Percentiles rank a stretch among this genome's conserved stretches.
These are phyloP conservation scores for Scolecobasidium constrictum DNA, from an alignment of 2,329 filamentous ascomycete species.

Conservation along the genomic window DNA sequence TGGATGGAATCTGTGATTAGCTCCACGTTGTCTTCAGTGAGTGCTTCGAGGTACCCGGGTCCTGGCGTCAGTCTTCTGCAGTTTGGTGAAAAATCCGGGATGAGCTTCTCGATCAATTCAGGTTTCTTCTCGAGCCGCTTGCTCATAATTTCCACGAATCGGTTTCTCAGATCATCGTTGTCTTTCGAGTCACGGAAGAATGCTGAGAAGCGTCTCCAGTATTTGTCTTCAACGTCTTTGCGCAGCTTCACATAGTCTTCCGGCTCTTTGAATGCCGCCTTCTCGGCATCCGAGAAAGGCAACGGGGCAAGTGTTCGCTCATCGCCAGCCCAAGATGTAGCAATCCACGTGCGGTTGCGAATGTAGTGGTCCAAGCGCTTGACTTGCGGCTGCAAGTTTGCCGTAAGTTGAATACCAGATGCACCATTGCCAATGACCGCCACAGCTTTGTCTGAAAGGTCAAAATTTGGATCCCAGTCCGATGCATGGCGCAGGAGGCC, in stretches of 20 bases:
- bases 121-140: constrained; percentile 25
- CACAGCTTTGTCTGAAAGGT: constrained; percentile 36
- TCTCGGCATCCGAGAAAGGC: constrained; percentile 41
- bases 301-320: constrained; percentile 47
- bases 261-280: constrained; percentile 48
- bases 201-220: constrained; percentile 42
- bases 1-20: constrained; percentile 25
- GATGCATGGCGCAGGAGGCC: constrained; percentile 50
- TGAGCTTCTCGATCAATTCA: constrained; percentile 29
- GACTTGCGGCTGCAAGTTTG: constrained; percentile 38
- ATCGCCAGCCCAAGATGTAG: constrained; percentile 47
- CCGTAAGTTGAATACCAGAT: constrained; percentile 44
- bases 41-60: constrained; percentile 40
- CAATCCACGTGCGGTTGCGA: constrained; percentile 57
- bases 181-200: constrained; percentile 27
- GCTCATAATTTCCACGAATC: constrained; percentile 26
- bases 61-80: constrained; percentile 40
- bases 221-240: constrained; percentile 39
- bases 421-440: constrained; percentile 55
- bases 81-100: constrained; percentile 32
- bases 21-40: constrained; percentile 28
- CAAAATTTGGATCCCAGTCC: constrained; percentile 45
- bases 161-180: constrained; percentile 13
- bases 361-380: constrained; percentile 52
- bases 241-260: constrained; percentile 43